Evolutionary conservation across 148 eudicot species (phyloP).

Genomic region (Chenopodium berlandieri): DNA sequence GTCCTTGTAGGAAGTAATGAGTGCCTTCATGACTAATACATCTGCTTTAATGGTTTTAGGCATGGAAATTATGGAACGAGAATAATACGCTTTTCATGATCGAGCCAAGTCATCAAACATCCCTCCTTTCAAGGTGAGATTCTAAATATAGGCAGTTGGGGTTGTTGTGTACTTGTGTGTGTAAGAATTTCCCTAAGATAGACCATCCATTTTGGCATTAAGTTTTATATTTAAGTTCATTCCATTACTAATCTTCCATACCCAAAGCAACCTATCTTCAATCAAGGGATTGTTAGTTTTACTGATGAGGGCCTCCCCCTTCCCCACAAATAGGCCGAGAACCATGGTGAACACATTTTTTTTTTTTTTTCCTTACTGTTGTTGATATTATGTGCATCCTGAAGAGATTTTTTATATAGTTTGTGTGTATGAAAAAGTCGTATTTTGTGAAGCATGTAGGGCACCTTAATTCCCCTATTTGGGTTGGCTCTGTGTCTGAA

Average conservation of each 20-base stretch:
- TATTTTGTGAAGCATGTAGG: too few species aligned
- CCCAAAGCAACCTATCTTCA: slow-evolving; percentile 26
- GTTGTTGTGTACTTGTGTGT: slow-evolving; percentile 32
- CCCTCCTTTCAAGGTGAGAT: slow-evolving; percentile 23
- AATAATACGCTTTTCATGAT: slow-evolving; percentile 27
- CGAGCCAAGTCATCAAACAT: slow-evolving; percentile 24
- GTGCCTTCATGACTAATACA: background rate
- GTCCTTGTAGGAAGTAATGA: too few species aligned
- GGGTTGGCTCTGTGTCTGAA: too few species aligned
- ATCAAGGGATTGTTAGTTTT: background rate
- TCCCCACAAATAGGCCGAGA: background rate
- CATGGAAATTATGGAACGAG: slow-evolving; percentile 59
- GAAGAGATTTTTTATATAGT: too few species aligned
- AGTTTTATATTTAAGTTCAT: slow-evolving; percentile 37
- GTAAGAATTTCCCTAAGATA: slow-evolving; percentile 48
- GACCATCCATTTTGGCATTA: slow-evolving; percentile 42
- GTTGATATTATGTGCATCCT: background rate
- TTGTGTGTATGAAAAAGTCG: too few species aligned
- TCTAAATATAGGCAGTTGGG: slow-evolving; percentile 36
- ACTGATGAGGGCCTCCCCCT: background rate
- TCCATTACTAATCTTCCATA: slow-evolving; percentile 27
- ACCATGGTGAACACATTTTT: background rate
- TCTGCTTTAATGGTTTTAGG: slow-evolving; percentile 31
- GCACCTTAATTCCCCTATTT: too few species aligned
- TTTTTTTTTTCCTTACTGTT: slow-evolving; percentile 1